phyloP scores from a whole-genome alignment of 208 protist species.

The Trypanosoma rangeli region DNA sequence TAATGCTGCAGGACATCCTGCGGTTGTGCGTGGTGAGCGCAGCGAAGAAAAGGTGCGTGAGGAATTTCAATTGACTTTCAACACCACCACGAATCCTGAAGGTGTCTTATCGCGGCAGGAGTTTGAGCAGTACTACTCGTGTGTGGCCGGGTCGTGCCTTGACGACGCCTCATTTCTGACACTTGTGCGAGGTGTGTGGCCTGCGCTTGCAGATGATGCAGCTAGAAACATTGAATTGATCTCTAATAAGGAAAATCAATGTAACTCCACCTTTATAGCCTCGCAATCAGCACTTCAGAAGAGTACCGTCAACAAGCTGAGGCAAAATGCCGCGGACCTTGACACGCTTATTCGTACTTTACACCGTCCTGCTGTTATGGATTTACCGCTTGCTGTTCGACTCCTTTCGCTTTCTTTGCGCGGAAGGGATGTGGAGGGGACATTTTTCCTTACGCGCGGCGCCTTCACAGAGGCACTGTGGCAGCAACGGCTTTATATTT shows the following conservation, averaged over 20 bases:
- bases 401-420: constrained; percentile 46
- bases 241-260: constrained; percentile 9
- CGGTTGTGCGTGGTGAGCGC: constrained; percentile 44
- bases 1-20: constrained; percentile 53
- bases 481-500: constrained; percentile 70
- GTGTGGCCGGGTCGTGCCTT: constrained; percentile 46
- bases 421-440: constrained; percentile 22
- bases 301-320: constrained; percentile 33
- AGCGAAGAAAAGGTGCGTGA: constrained; percentile 39
- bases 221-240: constrained; percentile 29
- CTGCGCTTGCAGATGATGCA: constrained; percentile 29
- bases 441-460: constrained; percentile 45
- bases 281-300: constrained; percentile 52
- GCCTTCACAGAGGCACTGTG: constrained; percentile 57
- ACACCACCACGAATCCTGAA: constrained; percentile 78
- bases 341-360: constrained; percentile 34
- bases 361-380: constrained; percentile 49
- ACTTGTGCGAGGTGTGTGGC: constrained; percentile 65
- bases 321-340: constrained; percentile 40
- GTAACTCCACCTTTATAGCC: constrained; percentile 32
- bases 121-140: constrained; percentile 84
- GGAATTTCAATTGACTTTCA: constrained; percentile 73
- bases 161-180: constrained; percentile 67
- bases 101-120: constrained; percentile 74
- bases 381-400: constrained; percentile 32